Percentiles rank a stretch among this genome's conserved stretches.
Evolutionary conservation across 2,329 filamentous ascomycete genomes (phyloP).

Genomic region (Ceratocystis diversiconidia): DNA sequence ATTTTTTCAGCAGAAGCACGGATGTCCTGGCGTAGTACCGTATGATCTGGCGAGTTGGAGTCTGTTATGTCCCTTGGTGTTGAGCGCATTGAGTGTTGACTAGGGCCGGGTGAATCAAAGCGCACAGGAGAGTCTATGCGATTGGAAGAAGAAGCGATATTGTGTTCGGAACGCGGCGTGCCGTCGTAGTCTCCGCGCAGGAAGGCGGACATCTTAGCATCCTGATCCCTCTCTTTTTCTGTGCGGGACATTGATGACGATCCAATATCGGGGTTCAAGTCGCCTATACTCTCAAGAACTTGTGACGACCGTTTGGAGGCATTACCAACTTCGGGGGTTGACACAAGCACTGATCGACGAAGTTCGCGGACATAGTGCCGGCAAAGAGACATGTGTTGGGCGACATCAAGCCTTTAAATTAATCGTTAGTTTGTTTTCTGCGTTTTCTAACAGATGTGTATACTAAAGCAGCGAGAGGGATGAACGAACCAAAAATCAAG

Average conservation of each 20-base stretch:
- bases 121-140: constrained; percentile 20
- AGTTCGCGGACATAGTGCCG: constrained; percentile 94
- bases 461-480: background rate
- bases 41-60: constrained; percentile 69
- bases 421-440: background rate
- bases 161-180: constrained; percentile 5
- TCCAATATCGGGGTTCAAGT: constrained; percentile 45
- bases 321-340: constrained; percentile 81
- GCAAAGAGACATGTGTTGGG: constrained; percentile 95
- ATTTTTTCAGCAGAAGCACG: constrained; percentile 93
- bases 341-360: constrained; percentile 79
- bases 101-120: constrained; percentile 42
- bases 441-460: background rate
- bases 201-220: constrained; percentile 84
- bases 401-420: constrained; percentile 76
- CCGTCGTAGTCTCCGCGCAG: constrained; percentile 48
- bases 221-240: constrained; percentile 61
- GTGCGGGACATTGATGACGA: constrained; percentile 49
- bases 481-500: constrained; percentile 80
- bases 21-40: constrained; percentile 78
- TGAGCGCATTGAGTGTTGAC: constrained; percentile 35
- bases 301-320: constrained; percentile 73
- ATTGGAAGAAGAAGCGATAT: constrained; percentile 1
- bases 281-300: constrained; percentile 58
- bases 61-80: constrained; percentile 50